phyloP scores from a whole-genome alignment of 345 rosid genomes.

The Lepidium aucheri region DNA sequence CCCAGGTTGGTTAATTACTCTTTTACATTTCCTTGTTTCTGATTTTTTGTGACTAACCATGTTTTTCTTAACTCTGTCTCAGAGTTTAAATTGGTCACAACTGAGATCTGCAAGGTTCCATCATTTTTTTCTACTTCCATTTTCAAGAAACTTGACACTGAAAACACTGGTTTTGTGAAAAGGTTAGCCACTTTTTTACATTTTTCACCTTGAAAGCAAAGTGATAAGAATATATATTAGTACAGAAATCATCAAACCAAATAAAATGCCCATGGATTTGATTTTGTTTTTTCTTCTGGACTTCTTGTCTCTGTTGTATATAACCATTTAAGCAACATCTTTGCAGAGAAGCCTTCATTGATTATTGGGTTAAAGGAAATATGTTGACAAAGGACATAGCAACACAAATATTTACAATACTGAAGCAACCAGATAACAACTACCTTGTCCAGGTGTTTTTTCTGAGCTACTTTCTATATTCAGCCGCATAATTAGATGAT shows the following conservation, averaged over 20 bases:
- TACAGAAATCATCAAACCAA: background rate
- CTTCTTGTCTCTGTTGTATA: background rate
- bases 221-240: background rate
- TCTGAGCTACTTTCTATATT: background rate
- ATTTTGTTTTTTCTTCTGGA: background rate
- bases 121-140: slow-evolving; percentile 69
- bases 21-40: background rate
- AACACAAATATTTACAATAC: slow-evolving; percentile 58
- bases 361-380: slow-evolving; percentile 73
- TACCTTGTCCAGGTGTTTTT: slow-evolving; percentile 68
- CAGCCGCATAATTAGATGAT: background rate
- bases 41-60: background rate
- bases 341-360: slow-evolving; percentile 69
- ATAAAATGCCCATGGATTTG: background rate
- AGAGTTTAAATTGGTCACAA: slow-evolving; percentile 65
- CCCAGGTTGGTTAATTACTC: slow-evolving; percentile 43
- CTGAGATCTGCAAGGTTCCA: slow-evolving; percentile 90
- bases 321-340: background rate
- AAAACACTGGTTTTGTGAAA: slow-evolving; percentile 51
- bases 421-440: slow-evolving; percentile 67
- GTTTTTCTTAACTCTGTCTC: slow-evolving; percentile 2
- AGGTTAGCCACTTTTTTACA: slow-evolving; percentile 43
- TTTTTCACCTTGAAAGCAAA: background rate
- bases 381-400: slow-evolving; percentile 70
- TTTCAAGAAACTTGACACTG: slow-evolving; percentile 66